Base-by-base conservation (phyloP, 73 alveolate genomes). In the Paramecium caudatum region DNA sequence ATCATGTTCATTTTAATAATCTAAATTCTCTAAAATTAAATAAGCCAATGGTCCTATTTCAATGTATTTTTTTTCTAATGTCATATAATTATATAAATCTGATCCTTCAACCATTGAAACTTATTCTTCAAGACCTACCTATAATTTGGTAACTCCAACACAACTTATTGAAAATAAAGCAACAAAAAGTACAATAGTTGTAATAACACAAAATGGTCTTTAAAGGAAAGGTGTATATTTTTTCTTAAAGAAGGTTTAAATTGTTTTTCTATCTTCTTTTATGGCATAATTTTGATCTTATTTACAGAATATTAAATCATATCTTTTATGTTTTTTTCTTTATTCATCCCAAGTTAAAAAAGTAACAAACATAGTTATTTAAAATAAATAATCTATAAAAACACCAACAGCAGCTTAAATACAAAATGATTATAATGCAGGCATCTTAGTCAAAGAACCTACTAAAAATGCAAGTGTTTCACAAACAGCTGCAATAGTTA, bases 31-130 rank as follows among this genome's bases (percentile, higher is more conserved):
- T 62, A 97, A 94, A n/a, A 97, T 96, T 3, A 97, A 70, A 87
- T 96, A 97, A 25, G 98, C 99, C 43, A 97, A 96, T 39, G 99
- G 96, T 6, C 99, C 99, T 12, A 94, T 97, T 61, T 95, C 98
- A 19, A 95, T 96, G 43, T 93, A 96, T 43, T 95, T 91, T 46
- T 91, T 91, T 21, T 96, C 94, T 0, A 95, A 61, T 68, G 96
- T 90, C 86, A 97, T 96, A 91, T 95, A 97, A 91, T 96, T 93
- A 85, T 85, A 96, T 33, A 94, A 43, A 84, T 96, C 98, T 3
- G 97, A 91, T 34, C 95, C 96, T 34, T 95, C 91, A 68, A 95
- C 92, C 80, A 96, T 86, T 8, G 98, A 86, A 0, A 95, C 98
- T 48, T 94, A 91, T 87, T 96, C 97, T 36, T 96, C 95, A 46